Evolutionary conservation across 2,329 filamentous ascomycete species (phyloP).

Genomic region (Alternaria sp.): DNA sequence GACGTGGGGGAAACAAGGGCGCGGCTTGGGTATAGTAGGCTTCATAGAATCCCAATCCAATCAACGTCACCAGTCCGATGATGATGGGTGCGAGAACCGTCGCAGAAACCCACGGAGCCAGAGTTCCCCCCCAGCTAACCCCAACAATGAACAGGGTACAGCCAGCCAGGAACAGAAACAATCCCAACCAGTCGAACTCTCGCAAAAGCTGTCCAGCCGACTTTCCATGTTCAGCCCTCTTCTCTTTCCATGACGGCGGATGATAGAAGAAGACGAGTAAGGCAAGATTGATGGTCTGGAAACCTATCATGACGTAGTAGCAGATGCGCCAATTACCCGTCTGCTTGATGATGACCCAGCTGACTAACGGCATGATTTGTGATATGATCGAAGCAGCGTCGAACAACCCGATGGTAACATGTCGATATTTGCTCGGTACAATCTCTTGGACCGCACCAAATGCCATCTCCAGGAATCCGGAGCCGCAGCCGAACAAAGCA

Average conservation of each 20-base stretch:
- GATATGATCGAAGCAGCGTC: conserved; percentile 45
- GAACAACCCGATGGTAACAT: conserved; percentile 50
- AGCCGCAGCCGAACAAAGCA: conserved; percentile 53
- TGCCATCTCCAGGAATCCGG: conserved; percentile 53
- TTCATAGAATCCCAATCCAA: conserved; percentile 41
- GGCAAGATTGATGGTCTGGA: conserved; percentile 36
- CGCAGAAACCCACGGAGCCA: conserved; percentile 38
- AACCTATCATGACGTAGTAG: conserved; percentile 48
- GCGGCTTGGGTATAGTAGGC: conserved; percentile 33
- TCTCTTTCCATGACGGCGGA: conserved; percentile 50
- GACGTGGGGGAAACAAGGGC: conserved; percentile 41
- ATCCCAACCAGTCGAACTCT: conserved; percentile 43
- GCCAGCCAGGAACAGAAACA: conserved; percentile 39
- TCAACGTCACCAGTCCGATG: conserved; percentile 34
- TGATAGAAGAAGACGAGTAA: conserved; percentile 46
- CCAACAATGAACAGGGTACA: conserved; percentile 44
- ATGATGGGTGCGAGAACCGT: conserved; percentile 37
- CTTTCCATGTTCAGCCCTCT: conserved; percentile 42
- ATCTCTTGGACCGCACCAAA: conserved; percentile 53
- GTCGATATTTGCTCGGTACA: conserved; percentile 51
- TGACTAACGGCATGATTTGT: conserved; percentile 45
- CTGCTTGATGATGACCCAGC: conserved; percentile 42
- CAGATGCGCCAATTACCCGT: conserved; percentile 40
- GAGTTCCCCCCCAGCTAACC: conserved; percentile 36
- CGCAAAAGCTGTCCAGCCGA: conserved; percentile 29